These are phyloP conservation scores for Phragmites australis DNA, from an alignment of 176 grass and related monocot genomes.

Conservation along the genomic window DNA sequence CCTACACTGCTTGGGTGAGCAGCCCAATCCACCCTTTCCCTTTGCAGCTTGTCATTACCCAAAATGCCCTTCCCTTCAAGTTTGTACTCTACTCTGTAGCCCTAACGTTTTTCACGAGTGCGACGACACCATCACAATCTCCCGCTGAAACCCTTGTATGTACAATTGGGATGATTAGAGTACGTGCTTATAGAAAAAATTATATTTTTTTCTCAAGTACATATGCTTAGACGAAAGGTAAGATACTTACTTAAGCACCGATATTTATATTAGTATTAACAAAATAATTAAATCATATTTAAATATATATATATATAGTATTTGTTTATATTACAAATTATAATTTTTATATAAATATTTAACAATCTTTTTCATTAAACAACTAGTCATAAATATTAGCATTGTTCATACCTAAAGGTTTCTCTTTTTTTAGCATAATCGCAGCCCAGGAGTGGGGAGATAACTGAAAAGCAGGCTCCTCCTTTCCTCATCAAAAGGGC, in stretches of 20 bases:
- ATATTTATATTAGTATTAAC: too few species aligned
- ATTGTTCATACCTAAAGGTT: not conserved
- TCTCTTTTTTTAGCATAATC: not conserved
- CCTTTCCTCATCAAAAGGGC: not conserved
- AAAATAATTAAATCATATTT: too few species aligned
- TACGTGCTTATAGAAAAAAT: too few species aligned
- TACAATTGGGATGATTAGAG: too few species aligned
- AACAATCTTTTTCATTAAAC: too few species aligned
- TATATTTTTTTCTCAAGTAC: too few species aligned
- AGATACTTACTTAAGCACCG: too few species aligned
- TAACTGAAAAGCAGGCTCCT: conserved; percentile 15
- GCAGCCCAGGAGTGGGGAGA: conserved; percentile 16
- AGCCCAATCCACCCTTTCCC: not conserved
- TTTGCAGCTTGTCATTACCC: not conserved
- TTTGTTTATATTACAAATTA: too few species aligned
- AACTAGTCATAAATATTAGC: too few species aligned
- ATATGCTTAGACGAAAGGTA: too few species aligned
- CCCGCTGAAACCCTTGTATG: conserved; percentile 11
- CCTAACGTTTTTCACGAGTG: conserved; percentile 10
- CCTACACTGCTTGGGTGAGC: not conserved
- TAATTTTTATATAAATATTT: too few species aligned
- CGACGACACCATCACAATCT: conserved; percentile 16
- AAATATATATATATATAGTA: too few species aligned
- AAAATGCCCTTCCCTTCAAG: not conserved
- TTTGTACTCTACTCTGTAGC: not conserved